These are phyloP conservation scores for Pichia sp. DNA, from an alignment of 1,139 yeast genomes.

Conservation along the genomic window DNA sequence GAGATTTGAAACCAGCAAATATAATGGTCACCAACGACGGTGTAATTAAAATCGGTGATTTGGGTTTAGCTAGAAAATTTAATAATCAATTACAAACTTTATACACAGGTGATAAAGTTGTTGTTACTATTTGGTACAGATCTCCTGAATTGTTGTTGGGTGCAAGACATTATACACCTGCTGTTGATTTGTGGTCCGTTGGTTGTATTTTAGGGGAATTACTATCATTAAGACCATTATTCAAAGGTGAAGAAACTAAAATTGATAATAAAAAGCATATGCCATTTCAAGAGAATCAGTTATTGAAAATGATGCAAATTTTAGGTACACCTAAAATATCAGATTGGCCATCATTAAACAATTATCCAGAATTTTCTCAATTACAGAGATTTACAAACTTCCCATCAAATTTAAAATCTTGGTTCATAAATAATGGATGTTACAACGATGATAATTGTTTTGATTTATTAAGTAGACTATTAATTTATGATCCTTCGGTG, in stretches of 20 bases:
- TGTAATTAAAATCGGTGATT: conserved; percentile 88
- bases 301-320: conserved; percentile 82
- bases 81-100: conserved; percentile 84
- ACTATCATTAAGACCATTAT: conserved; percentile 80
- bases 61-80: conserved; percentile 89
- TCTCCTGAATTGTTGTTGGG: conserved; percentile 92
- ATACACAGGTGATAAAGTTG: conserved; percentile 93
- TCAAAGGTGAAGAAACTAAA: conserved; percentile 96
- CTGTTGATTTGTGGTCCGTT: conserved; percentile 94
- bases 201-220: conserved; percentile 95
- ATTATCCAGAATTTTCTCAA: conserved; percentile 79
- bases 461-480: conserved; percentile 52
- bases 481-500: conserved; percentile 79
- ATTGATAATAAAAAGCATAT: conserved; percentile 88
- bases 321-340: conserved; percentile 77
- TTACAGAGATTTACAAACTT: conserved; percentile 58
- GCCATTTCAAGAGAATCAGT: conserved; percentile 90
- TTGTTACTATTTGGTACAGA: conserved; percentile 96
- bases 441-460: conserved; percentile 56
- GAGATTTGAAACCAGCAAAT: conserved; percentile 96
- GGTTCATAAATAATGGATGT: conserved; percentile 83
- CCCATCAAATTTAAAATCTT: conserved; percentile 63
- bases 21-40: conserved; percentile 92
- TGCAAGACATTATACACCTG: conserved; percentile 89
- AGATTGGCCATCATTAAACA: conserved; percentile 69